phyloP scores from a whole-genome alignment of 1,139 yeast species.

The Hemisphaericaspora lyxosophila region DNA sequence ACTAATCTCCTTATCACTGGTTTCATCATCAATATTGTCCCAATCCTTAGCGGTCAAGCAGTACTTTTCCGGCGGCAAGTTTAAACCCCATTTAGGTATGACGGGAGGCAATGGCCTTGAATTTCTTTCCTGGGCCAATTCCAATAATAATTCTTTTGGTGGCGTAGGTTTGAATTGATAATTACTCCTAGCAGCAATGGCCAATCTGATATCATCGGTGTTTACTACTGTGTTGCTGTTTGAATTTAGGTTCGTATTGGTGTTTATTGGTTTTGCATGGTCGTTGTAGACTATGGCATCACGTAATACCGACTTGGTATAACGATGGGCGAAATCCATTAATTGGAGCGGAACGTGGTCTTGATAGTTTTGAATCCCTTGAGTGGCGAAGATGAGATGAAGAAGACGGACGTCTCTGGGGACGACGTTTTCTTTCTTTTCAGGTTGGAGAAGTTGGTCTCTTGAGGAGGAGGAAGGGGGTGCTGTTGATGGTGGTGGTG shows the following conservation, averaged over 20 bases:
- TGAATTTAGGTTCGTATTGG: conserved; percentile 34
- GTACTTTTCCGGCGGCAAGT: conserved; percentile 96
- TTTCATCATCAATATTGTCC: conserved; percentile 46
- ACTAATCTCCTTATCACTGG: conserved; percentile 24
- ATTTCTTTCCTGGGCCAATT: conserved; percentile 89
- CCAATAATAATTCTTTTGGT: conserved; percentile 85
- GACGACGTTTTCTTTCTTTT: conserved; percentile 28
- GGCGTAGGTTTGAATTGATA: conserved; percentile 96
- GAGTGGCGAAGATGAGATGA: conserved; percentile 89
- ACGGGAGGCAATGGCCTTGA: conserved; percentile 89
- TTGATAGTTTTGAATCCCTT: conserved; percentile 88
- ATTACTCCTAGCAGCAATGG: conserved; percentile 89
- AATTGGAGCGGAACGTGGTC: conserved; percentile 93
- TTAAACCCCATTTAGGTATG: conserved; percentile 86
- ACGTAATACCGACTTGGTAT: conserved; percentile 80
- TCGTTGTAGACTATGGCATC: conserved; percentile 90
- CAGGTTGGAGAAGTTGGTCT: conserved; percentile 7
- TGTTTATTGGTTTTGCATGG: conserved; percentile 54
- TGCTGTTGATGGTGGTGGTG: conserved; percentile 2
- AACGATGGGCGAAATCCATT: conserved; percentile 93
- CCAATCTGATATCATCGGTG: conserved; percentile 87
- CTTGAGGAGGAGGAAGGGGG: conserved; percentile 2
- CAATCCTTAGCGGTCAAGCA: conserved; percentile 85
- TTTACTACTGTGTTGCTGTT: conserved; percentile 53
- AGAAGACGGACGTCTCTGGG: conserved; percentile 92